A percentile compares a stretch with the other conserved stretches of the same genome.
phyloP scores from a whole-genome alignment of 2,329 filamentous ascomycete genomes.

The Parascedosporium putredinis region DNA sequence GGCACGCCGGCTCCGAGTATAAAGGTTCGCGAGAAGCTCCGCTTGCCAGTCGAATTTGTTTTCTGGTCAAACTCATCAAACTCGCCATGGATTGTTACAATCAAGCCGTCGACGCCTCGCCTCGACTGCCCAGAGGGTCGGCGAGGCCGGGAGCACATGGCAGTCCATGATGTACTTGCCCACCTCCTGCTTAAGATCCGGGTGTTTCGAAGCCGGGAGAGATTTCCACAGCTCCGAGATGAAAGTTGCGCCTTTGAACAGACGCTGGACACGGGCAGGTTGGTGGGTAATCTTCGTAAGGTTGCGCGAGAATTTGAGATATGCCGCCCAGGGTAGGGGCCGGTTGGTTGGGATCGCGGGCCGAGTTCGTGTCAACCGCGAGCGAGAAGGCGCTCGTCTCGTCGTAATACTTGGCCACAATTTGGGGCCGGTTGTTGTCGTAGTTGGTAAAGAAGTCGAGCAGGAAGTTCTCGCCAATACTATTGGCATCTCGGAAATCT shows the following conservation, averaged over 20 bases:
- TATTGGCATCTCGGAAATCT: conserved; percentile 63
- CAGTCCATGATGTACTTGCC: conserved; percentile 78
- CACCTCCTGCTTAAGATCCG: conserved; percentile 54
- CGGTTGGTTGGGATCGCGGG: conserved; percentile 33
- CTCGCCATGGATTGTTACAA: conserved; percentile 72
- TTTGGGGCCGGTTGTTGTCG: conserved; percentile 54
- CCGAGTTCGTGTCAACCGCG: conserved; percentile 54
- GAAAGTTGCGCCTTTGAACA: conserved; percentile 51
- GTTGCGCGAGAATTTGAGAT: conserved; percentile 71
- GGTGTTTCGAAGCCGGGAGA: conserved; percentile 65
- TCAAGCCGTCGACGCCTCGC: conserved; percentile 64
- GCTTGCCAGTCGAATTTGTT: conserved; percentile 47
- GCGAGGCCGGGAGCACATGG: conserved; percentile 61
- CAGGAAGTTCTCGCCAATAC: conserved; percentile 67
- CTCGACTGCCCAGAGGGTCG: conserved; percentile 54
- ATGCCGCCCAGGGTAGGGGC: conserved; percentile 56
- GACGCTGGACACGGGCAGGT: conserved; percentile 51
- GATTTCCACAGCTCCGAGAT: conserved; percentile 60
- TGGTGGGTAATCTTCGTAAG: conserved; percentile 56
- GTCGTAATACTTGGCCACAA: conserved; percentile 65
- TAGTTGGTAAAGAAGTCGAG: conserved; percentile 63
- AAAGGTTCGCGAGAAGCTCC: conserved; percentile 76
- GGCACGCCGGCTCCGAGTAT: conserved; percentile 65
- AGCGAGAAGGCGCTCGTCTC: conserved; percentile 64
- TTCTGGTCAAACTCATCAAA: conserved; percentile 62